Percentiles rank a stretch among this genome's conserved stretches.
Conservation (phyloP, 345 rosid genomes). For the Iberis pinnata region DNA sequence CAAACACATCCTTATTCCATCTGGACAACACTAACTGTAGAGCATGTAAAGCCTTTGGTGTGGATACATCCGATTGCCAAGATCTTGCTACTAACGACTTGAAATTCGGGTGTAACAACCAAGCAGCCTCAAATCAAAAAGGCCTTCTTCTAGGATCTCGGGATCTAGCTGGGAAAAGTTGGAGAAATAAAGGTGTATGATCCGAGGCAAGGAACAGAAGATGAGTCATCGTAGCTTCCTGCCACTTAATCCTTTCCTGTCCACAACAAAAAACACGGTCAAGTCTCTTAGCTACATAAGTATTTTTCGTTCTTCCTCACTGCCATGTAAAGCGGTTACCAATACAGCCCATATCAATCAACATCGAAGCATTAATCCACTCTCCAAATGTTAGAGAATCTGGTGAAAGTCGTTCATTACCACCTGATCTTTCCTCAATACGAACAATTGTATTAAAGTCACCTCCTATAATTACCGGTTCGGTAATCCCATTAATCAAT, state of each 20-base stretch:
- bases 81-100: not conserved
- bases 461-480: not conserved
- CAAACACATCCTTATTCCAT: not conserved
- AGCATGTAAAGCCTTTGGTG: not conserved
- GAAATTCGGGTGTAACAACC: not conserved
- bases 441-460: not conserved
- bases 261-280: not conserved
- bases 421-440: not conserved
- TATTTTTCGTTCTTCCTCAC: not conserved
- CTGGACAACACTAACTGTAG: not conserved
- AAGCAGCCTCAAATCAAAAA: not conserved
- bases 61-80: too few species aligned
- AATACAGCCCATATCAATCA: not conserved
- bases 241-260: not conserved
- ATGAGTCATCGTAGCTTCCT: not conserved
- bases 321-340: not conserved
- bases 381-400: not conserved
- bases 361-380: not conserved
- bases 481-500: not conserved
- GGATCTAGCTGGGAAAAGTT: not conserved
- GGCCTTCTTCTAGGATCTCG: not conserved
- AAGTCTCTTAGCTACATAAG: not conserved
- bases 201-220: not conserved
- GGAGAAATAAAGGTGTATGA: not conserved
- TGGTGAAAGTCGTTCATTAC: not conserved